Evolutionary conservation across 192 early-diverging fungal species (phyloP).

Genomic region (Podila epicladia): DNA sequence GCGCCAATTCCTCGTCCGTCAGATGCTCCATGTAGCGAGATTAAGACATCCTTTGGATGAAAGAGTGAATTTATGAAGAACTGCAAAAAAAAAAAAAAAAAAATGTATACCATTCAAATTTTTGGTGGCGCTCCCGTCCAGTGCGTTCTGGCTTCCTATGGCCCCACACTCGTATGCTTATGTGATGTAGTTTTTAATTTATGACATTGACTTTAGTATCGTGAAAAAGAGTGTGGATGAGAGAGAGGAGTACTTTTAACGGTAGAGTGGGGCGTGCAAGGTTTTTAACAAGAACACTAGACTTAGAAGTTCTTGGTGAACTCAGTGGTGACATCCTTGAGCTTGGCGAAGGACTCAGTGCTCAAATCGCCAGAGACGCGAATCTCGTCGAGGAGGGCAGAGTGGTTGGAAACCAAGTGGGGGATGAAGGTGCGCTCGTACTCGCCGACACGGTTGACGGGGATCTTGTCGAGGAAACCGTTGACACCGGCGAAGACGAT

Average conservation of each 20-base stretch:
- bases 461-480: constrained; percentile 99
- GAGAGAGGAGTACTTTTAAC: background rate
- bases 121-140: no score
- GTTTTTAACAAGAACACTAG: background rate
- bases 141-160: no score
- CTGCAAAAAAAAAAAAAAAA: no score
- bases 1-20: constrained; percentile 25
- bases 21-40: background rate
- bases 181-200: no score
- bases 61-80: no score
- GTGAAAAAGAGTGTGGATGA: background rate
- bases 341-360: constrained; percentile 91
- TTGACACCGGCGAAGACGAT: constrained; percentile 99
- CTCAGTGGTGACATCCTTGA: constrained; percentile 84
- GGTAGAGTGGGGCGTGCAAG: constrained; percentile 7
- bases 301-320: constrained; percentile 84
- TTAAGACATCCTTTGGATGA: no score
- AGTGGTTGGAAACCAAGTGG: constrained; percentile 88
- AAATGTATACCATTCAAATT: no score
- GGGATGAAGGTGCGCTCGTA: constrained; percentile 94
- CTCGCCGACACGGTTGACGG: constrained; percentile 90
- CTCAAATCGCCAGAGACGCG: constrained; percentile 86
- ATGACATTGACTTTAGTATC: background rate
- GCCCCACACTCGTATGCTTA: no score
- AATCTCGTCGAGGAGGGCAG: constrained; percentile 72